These are phyloP conservation scores for Schoenoplectus tabernaemontani DNA, from an alignment of 202 grass and related monocot genomes.

Conservation along the genomic window DNA sequence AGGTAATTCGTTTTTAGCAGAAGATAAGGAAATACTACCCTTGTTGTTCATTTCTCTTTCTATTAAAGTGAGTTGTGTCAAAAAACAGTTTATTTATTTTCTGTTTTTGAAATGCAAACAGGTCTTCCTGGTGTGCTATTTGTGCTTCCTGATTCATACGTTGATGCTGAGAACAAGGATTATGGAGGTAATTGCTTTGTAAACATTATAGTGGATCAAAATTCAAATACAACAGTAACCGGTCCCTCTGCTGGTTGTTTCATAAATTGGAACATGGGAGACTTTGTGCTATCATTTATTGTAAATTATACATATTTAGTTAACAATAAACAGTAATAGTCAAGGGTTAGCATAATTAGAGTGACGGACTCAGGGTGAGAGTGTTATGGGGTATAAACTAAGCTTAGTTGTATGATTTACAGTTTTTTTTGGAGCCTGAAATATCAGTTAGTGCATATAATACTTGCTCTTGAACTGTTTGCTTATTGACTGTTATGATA, in stretches of 20 bases:
- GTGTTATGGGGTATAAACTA: not conserved
- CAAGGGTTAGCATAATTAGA: not conserved
- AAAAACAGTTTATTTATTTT: not conserved
- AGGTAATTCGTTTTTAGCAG: conserved; percentile 17
- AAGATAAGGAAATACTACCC: not conserved
- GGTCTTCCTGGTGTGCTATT: conserved; percentile 82
- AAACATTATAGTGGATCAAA: not conserved
- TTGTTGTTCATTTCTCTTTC: no score
- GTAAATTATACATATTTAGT: not conserved
- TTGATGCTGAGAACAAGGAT: conserved; percentile 92
- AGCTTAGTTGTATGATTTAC: not conserved
- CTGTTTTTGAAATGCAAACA: conserved; percentile 17
- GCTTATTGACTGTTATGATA: not conserved
- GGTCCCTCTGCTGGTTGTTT: not conserved
- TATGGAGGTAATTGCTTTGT: conserved; percentile 61
- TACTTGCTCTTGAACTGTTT: not conserved
- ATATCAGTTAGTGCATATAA: not conserved
- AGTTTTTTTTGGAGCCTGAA: not conserved
- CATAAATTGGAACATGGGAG: not conserved
- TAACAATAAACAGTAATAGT: not conserved
- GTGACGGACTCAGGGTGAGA: not conserved
- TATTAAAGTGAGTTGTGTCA: not conserved
- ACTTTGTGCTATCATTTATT: not conserved
- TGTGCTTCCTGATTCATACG: conserved; percentile 99
- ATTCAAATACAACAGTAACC: not conserved